Base-by-base conservation (phyloP, 2,329 filamentous ascomycete genomes). In the Verticillium albo-atrum region DNA sequence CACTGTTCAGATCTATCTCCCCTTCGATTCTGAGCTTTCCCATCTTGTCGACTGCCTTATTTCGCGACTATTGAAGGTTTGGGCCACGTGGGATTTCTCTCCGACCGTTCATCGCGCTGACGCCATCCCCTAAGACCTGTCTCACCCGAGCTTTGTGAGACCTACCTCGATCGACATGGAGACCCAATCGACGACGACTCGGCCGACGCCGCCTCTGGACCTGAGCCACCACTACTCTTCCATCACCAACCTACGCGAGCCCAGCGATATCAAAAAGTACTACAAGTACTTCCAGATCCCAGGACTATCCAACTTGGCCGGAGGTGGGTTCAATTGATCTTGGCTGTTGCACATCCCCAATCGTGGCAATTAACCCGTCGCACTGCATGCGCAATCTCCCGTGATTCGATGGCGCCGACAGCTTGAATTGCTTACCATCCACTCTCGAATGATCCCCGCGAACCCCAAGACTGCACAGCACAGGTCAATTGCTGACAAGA, bases 241-340 rank as follows among this genome's bases (percentile, higher is more conserved):
- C 60, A 80, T 86, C 52, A 89, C 91, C 54, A 87, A 82, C 68
- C 82, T 83, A 54, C 83, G 91, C 9, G 66, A 78, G 6, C 78
- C 83, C 6, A 95, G 87, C 69, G 78, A 78, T 51, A 82, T 96
- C 72, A 97, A 97, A 78, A 70, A 82, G 37, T 91, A 93, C 73
- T 97, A 97, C 80, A 92, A 91, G 74, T 96, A 91, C 75, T 95
- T 95, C 67, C 63, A 71, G 65, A 84, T 87, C 56, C 85, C 85
- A 0, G 82, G 82, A n/a, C 83, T 88, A 61, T 79, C 77, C 32
- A 87, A 89, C 65, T 68, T 88, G 53, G 84, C 85, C 60, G 85
- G 85, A 64, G 86, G 85, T 87, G 71, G 63, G 79, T 75, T 23
- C 20, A 3, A 50, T 7, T 23, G 20, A 50, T n/a, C n/a, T 50